Percentiles rank a stretch among this genome's conserved stretches.
phyloP scores from a whole-genome alignment of 2,329 filamentous ascomycete genomes.

The Pestalotiopsis sp. region DNA sequence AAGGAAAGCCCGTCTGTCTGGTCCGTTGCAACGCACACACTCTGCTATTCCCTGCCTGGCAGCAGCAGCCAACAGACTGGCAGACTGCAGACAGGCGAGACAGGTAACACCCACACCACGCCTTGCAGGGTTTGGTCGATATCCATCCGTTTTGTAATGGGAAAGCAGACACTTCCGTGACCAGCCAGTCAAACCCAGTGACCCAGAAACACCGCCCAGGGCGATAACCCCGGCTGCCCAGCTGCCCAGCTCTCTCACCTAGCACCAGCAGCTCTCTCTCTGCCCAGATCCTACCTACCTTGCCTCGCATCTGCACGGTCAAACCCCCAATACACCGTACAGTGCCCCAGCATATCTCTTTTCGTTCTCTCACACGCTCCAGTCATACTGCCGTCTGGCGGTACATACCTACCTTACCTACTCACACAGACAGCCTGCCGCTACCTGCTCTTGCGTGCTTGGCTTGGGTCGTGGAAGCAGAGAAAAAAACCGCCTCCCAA shows the following conservation, averaged over 20 bases:
- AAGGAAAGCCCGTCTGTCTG: not conserved
- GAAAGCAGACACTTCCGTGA: not conserved
- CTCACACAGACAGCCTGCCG: not conserved
- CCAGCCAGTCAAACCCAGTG: not conserved
- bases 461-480: not conserved
- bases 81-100: not conserved
- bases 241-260: not conserved
- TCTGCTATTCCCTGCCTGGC: not conserved
- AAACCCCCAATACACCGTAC: not conserved
- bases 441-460: not conserved
- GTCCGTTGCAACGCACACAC: constrained; percentile 2
- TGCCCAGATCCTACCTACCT: not conserved
- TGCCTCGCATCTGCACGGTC: not conserved
- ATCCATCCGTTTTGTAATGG: not conserved
- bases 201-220: not conserved
- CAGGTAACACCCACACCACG: not conserved
- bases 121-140: not conserved
- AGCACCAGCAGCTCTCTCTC: not conserved
- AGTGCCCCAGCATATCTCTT: not conserved
- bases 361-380: not conserved
- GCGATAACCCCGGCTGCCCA: too few relatives aligned
- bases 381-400: not conserved
- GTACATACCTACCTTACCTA: not conserved
- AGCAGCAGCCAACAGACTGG: not conserved
- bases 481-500: not conserved